Evolutionary conservation across 192 early-diverging fungal species (phyloP), one percentile per base, ranked within the genome.

Genomic region (Chytriomyces sp.): DNA sequence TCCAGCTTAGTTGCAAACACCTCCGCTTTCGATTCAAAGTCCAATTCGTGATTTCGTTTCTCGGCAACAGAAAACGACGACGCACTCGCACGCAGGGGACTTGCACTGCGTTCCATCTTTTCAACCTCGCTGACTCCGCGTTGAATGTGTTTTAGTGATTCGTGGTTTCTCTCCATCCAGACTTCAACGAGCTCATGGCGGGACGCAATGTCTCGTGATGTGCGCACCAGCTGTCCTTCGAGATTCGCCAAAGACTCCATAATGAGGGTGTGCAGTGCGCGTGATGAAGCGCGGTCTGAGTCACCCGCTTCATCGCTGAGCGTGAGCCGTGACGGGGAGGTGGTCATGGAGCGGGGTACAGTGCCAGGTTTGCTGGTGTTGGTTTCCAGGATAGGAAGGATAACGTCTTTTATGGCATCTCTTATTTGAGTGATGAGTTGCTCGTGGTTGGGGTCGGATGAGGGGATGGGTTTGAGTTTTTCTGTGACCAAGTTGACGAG

Each of bases 101-200:
- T 57, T 7, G 6, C 13, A 44, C n/a, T 53, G 5, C 78, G 16
- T n/a, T 79, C 71, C 50, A 68, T 63, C 49, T 62, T 48, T 46
- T 79, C 78, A 44, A 79, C 47, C n/a, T 65, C 64, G 13, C 57
- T 23, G 16, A 79, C 61, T 7, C 71, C 70, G 49, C 68, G 70
- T 20, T 66, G 67, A 7, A 79, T 72, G 18, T 50, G 69, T 45
- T 79, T 79, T 13, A 79, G 35, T 2, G 64, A 43, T 49, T 79
- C 78, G 45, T 72, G 60, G 45, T 65, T 79, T 2, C 78, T 44
- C 26, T 65, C 47, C 78, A 79, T 79, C 78, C 70, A 74, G n/a
- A 72, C 26, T 72, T 79, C 71, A 4, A 67, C 44, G 18, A 74
- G 63, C 11, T 79, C 78, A 23, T 79, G 78, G 6, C 72, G 69